These are phyloP conservation scores for Candida glucosophila DNA, from an alignment of 1,139 yeast genomes.

Conservation along the genomic window DNA sequence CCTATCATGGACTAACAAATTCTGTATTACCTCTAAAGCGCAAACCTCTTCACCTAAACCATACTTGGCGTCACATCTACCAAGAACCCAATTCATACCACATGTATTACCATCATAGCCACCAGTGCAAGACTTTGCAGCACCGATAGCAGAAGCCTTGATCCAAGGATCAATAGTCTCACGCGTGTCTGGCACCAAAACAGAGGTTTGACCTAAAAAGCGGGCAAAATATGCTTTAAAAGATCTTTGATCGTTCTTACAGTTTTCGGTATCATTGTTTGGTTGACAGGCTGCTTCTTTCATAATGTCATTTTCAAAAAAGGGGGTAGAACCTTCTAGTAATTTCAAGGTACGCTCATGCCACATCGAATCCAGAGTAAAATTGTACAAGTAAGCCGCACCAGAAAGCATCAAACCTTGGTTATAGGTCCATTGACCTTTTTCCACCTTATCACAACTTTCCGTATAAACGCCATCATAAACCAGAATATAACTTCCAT, in stretches of 20 bases:
- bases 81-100: constrained; percentile 69
- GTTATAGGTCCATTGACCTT: constrained; percentile 80
- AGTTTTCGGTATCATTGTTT: constrained; percentile 22
- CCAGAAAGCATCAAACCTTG: constrained; percentile 78
- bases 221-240: constrained; percentile 79
- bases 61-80: constrained; percentile 61
- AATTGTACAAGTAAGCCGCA: constrained; percentile 72
- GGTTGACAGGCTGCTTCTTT: constrained; percentile 79
- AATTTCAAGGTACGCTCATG: constrained; percentile 46
- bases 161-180: constrained; percentile 44
- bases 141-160: constrained; percentile 62
- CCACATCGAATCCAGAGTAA: constrained; percentile 66
- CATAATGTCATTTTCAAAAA: constrained; percentile 57
- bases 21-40: constrained; percentile 73
- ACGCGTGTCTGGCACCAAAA: constrained; percentile 56
- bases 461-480: constrained; percentile 71
- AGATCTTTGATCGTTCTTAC: constrained; percentile 86
- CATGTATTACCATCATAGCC: constrained; percentile 87
- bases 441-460: constrained; percentile 51
- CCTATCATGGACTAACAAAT: constrained; percentile 43
- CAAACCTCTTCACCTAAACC: constrained; percentile 96
- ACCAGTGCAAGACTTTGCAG: constrained; percentile 77
- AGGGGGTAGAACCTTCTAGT: constrained; percentile 40
- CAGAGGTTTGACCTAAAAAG: constrained; percentile 67
- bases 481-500: constrained; percentile 43